Base-by-base conservation (phyloP, 805 yeast species). In the Metschnikowia cubensis region DNA sequence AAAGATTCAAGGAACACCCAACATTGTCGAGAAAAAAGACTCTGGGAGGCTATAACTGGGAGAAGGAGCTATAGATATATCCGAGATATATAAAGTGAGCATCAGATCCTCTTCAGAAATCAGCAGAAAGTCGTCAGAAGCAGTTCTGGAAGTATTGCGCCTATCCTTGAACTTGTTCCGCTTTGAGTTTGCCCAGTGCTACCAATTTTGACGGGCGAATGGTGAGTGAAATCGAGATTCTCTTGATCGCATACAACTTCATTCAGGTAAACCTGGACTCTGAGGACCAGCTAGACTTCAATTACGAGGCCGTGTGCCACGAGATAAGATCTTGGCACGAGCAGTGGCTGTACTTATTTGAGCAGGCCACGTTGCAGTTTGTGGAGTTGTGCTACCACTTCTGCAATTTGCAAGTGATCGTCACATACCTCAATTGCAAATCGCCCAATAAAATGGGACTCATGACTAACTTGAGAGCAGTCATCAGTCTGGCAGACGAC, bases 171-270 rank as follows among this genome's bases (percentile, higher is more conserved):
- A n/a, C n/a, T n/a, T n/a, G n/a, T 8, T 74, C 80, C 18, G 77
- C 85, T 1, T 67, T 84, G 44, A 80, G 82, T 36, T 65, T 81
- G 35, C 72, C 83, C 4, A 71, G 79, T 34, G 80, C 90, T 2
- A 84, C 90, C 5, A 85, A 85, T 59, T 87, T 87, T 62, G 96
- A 87, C 61, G 89, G 87, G n/a, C 68, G 94, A 51, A 85, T 87
- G 81, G 84, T 86, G 6, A 84, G 89, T 37, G 95, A 87, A 64
- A 81, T 85, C 45, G 78, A 83, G 17, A 72, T 85, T 10, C 80
- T 84, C 48, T 63, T 79, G 15, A 73, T 81, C 11, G 72, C 83
- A 0, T 85, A 85, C 65, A 78, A 79, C 50, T 84, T 73, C 62
- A 68, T 83, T 18, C 84, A 83, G 47, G 51, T 60, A 11, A 67